Base-by-base conservation (phyloP, 139 green algal species). In the Prasinococcaceae sp. region DNA sequence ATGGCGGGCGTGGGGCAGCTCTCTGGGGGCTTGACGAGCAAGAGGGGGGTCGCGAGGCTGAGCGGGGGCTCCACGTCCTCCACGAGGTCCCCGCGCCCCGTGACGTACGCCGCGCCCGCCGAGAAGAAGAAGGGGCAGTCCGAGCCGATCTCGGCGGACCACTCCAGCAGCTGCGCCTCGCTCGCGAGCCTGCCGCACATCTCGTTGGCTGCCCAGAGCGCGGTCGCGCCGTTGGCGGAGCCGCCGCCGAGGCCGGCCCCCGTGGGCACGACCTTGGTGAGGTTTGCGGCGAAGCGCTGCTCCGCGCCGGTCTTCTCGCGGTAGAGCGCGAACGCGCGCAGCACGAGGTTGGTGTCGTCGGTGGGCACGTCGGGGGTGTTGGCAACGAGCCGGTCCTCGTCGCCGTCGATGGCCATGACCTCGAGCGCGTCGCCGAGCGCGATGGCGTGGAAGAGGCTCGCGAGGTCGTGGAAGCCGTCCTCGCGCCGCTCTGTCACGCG, bases 381-480 rank as follows among this genome's bases (percentile, higher is more conserved):
- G 70, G 84, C 17, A 98, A 74, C 30, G 39, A 52, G 53, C 97
- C 90, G 2, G 51, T 10, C 2, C 35, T 60, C 4, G 25, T 63
- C 20, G 58, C 60, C 19, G 70, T 58, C 22, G 36, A 58, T 28
- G 65, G 23, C n/a, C 55, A 64, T 38, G 96, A 87, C n/a, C 23
- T 68, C 67, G 78, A 98, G 84, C 26, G 68, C 58, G 59, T 98
- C 90, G 0, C 90, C 89, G 20, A 96, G 64, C 67, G 93, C 85
- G 55, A 98, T 94, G 0, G 90, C 84, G 51, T 97, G 88, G 57
- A 97, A 98, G 0, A 98, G 72, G 2, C 82, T 94, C 6, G 90
- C 90, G 43, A 99, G 65, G 53, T 99, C 88, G 62, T 99, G 90
- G 56, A 81, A 99, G 6, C 90, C 90, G 58, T 99, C 90, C n/a